Base-by-base conservation (phyloP, 768 basidiomycete species). In the Mycena venus region DNA sequence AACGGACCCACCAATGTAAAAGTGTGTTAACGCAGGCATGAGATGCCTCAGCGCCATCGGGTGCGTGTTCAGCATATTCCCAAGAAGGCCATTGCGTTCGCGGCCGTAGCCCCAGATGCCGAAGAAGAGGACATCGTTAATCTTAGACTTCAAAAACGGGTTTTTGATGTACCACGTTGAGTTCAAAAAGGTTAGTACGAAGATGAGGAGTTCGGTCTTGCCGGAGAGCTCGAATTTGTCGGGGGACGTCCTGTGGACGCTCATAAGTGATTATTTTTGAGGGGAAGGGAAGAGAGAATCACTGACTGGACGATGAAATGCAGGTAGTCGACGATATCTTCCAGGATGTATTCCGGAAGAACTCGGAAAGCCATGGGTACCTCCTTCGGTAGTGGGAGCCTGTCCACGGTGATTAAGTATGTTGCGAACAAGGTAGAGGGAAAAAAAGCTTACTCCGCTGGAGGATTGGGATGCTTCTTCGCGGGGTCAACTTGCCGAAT, bases 91-190 rank as follows among this genome's bases (percentile, higher is more conserved):
- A 64, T 90, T 86, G 29, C 86, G 87, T 78, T 93, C 92, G 23
- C 90, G 86, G 38, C 88, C 92, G 83, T 94, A 92, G 49, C 90
- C 87, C 85, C 93, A 87, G 49, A 93, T 89, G 68, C 93, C 91
- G 82, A 91, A 92, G 83, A 93, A 95, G 64, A 96, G 82, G 12
- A 93, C 96, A 81, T 98, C 95, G 76, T 99, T 96, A 73, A 99
- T 94, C 84, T 99, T 98, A 23, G 96, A 92, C 84, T 99, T 99
- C 78, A 99, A 82, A 88, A 98, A 99, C 0, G 98, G 98, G 78
- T 99, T 99, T 87, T 98, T 98, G 88, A 99, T 97, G 82, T 97
- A 99, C 91, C 96, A 96, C 0, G 97, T 98, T 42, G 96, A 96
- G 8, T 93, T 91, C 73, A 99, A 85, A 88, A 99, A 99, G 2